Evolutionary conservation across 768 basidiomycete species (phyloP).

Genomic region (Lyophyllum decastes): DNA sequence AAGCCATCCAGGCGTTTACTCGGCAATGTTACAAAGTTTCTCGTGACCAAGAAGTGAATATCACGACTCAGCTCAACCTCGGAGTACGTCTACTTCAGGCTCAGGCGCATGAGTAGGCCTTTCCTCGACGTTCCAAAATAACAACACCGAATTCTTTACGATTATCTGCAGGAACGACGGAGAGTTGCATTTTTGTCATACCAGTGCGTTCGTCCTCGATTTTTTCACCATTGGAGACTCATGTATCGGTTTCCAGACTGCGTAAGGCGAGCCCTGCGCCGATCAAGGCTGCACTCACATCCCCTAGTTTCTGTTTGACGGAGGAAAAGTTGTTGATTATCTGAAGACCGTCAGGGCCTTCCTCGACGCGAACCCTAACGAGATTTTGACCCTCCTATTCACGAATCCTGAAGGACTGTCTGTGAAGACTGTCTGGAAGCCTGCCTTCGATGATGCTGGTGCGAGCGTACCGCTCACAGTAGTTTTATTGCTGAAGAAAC

Average conservation of each 20-base stretch:
- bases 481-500: neutral
- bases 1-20: neutral
- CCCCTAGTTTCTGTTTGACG: conserved; percentile 30
- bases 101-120: conserved; percentile 47
- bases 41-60: conserved; percentile 51
- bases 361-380: conserved; percentile 62
- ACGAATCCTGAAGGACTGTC: conserved; percentile 64
- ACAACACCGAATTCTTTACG: neutral
- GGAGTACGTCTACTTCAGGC: conserved; percentile 65
- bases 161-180: conserved; percentile 32
- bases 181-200: conserved; percentile 68
- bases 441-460: conserved; percentile 53
- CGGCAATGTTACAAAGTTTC: conserved; percentile 17
- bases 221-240: neutral
- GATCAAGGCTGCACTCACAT: neutral
- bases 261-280: neutral
- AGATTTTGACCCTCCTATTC: conserved; percentile 66
- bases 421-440: conserved; percentile 49
- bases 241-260: neutral
- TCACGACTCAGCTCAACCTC: conserved; percentile 47
- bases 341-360: conserved; percentile 54
- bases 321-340: conserved; percentile 50
- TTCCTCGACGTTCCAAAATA: neutral
- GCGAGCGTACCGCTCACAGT: no score
- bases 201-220: conserved; percentile 38